phyloP scores from a whole-genome alignment of 2,329 filamentous ascomycete genomes.

The Nigrospora osmanthi region DNA sequence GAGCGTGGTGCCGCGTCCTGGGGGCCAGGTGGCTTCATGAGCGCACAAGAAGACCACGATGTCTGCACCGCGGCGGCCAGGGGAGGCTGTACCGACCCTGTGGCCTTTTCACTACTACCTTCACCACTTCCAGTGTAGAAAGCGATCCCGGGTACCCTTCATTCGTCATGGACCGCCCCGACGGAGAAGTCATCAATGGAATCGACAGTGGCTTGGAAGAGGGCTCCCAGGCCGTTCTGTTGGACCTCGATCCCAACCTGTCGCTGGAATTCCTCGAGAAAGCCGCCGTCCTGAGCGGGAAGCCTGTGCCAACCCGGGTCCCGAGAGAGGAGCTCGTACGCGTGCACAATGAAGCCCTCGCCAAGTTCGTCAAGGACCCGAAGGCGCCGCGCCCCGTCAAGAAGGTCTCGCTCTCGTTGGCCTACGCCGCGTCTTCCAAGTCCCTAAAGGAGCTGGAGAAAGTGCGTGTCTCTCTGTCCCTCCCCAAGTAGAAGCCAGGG shows the following conservation, averaged over 20 bases:
- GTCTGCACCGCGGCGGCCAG: too few relatives aligned
- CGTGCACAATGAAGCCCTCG: constrained; percentile 11
- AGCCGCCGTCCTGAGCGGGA: constrained; percentile 11
- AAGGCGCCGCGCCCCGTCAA: constrained; percentile 14
- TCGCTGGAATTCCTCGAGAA: constrained; percentile 11
- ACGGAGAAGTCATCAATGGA: not conserved
- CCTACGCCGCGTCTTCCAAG: constrained; percentile 11
- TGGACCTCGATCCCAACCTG: constrained; percentile 13
- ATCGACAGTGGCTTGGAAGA: not conserved
- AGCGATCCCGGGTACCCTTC: too few relatives aligned
- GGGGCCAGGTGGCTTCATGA: too few relatives aligned
- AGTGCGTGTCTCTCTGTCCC: constrained; percentile 1
- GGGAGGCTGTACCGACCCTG: too few relatives aligned
- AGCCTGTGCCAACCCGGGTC: constrained; percentile 6
- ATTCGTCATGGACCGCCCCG: not conserved
- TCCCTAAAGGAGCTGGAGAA: constrained; percentile 4
- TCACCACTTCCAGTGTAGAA: too few relatives aligned
- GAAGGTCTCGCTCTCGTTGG: constrained; percentile 12
- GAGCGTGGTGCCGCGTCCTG: too few relatives aligned
- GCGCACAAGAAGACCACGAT: too few relatives aligned
- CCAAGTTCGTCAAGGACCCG: constrained; percentile 2
- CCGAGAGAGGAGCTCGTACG: constrained; percentile 6
- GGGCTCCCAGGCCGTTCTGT: not conserved
- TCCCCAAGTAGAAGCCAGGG: not conserved
- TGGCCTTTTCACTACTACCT: too few relatives aligned